Evolutionary conservation across 2,329 filamentous ascomycete species (phyloP).

Genomic region (Xylaria sp.): DNA sequence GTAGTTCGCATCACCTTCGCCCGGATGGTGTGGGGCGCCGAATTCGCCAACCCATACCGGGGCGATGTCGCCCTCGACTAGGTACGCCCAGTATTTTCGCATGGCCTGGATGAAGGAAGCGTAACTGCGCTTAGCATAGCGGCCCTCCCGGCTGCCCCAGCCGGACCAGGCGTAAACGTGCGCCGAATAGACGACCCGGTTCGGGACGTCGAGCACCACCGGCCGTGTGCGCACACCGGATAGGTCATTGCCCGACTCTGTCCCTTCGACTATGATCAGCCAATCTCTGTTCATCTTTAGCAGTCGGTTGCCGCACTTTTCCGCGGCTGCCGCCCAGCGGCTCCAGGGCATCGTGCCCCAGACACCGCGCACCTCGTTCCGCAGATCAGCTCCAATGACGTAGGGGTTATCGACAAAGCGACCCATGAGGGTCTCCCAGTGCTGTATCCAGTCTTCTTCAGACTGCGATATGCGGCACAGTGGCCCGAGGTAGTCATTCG

Average conservation of each 20-base stretch:
- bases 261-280: conserved; percentile 75
- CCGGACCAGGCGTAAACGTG: conserved; percentile 78
- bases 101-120: conserved; percentile 70
- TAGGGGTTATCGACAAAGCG: conserved; percentile 67
- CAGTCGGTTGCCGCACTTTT: conserved; percentile 69
- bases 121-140: conserved; percentile 70
- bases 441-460: conserved; percentile 71
- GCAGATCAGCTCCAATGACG: conserved; percentile 73
- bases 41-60: conserved; percentile 78
- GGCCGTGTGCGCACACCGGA: conserved; percentile 65
- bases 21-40: conserved; percentile 65
- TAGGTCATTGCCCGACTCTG: conserved; percentile 73
- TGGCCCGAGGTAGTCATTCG: conserved; percentile 69
- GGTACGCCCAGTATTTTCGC: conserved; percentile 73
- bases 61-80: conserved; percentile 64
- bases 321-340: conserved; percentile 71
- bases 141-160: conserved; percentile 69
- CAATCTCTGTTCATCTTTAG: conserved; percentile 69
- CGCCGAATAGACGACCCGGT: conserved; percentile 72
- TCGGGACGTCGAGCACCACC: conserved; percentile 63
- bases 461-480: conserved; percentile 71
- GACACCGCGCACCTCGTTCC: conserved; percentile 74
- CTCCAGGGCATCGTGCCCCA: conserved; percentile 76
- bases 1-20: conserved; percentile 69
- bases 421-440: conserved; percentile 73